Percentiles rank a stretch among this genome's conserved stretches.
Conservation (phyloP, 2,329 filamentous ascomycete genomes). For the Nemania sp. region DNA sequence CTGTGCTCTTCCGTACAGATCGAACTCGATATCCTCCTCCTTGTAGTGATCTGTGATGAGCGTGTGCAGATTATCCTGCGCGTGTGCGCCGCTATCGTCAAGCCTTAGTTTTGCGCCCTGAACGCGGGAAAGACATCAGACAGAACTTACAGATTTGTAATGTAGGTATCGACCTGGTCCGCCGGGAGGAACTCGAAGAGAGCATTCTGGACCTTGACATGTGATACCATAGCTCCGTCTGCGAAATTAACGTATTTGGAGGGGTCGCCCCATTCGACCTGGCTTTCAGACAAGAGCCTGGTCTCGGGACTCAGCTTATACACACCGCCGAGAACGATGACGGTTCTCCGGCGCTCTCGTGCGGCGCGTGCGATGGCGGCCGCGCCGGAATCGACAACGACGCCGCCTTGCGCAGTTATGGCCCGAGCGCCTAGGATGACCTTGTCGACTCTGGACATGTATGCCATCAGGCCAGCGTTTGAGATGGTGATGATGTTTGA, state of each 20-base stretch:
- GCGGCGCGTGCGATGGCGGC: slow-evolving; percentile 83
- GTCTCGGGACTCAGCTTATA: slow-evolving; percentile 94
- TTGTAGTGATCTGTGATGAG: slow-evolving; percentile 79
- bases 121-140: background rate
- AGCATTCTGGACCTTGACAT: slow-evolving; percentile 77
- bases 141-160: slow-evolving; percentile 77
- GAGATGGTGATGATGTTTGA: slow-evolving; percentile 83
- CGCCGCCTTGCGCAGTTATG: slow-evolving; percentile 84
- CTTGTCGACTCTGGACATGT: slow-evolving; percentile 95
- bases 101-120: slow-evolving; percentile 6
- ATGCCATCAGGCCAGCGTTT: slow-evolving; percentile 84
- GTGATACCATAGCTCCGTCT: slow-evolving; percentile 78
- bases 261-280: slow-evolving; percentile 87
- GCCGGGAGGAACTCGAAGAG: slow-evolving; percentile 82
- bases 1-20: slow-evolving; percentile 47
- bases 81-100: slow-evolving; percentile 41
- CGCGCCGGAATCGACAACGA: slow-evolving; percentile 84
- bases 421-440: slow-evolving; percentile 88
- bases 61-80: slow-evolving; percentile 70
- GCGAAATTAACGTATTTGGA: slow-evolving; percentile 76
- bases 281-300: slow-evolving; percentile 77
- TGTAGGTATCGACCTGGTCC: slow-evolving; percentile 77
- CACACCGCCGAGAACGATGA: slow-evolving; percentile 86
- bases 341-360: slow-evolving; percentile 77
- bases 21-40: slow-evolving; percentile 69